phyloP scores from a whole-genome alignment of 2,329 filamentous ascomycete species.

The Cladobotryum mycophilum region DNA sequence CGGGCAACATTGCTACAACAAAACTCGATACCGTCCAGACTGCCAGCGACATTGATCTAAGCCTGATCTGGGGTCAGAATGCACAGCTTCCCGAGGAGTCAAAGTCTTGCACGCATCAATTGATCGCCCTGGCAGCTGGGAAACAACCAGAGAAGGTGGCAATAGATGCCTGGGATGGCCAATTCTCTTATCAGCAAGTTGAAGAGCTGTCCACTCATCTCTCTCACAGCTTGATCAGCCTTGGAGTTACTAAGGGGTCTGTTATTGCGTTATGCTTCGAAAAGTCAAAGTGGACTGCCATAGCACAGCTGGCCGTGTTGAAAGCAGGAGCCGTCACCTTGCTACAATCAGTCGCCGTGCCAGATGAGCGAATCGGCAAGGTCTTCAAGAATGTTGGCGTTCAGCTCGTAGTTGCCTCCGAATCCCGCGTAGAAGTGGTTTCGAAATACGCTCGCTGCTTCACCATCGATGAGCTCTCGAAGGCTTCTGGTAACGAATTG shows the following conservation, averaged over 20 bases:
- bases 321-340: constrained; percentile 5
- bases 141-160: not conserved
- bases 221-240: not conserved
- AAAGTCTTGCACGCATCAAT: not conserved
- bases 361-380: not conserved
- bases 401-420: constrained; percentile 2
- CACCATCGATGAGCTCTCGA: not conserved
- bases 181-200: constrained; percentile 2
- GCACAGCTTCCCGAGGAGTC: not conserved
- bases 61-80: constrained; percentile 1
- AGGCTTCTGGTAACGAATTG: not conserved
- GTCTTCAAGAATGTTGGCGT: constrained; percentile 2
- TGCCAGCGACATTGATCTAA: not conserved
- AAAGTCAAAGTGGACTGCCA: constrained; percentile 4
- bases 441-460: not conserved
- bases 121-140: not conserved
- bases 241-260: constrained; percentile 1
- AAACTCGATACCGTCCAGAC: constrained; percentile 1
- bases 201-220: constrained; percentile 3
- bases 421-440: not conserved
- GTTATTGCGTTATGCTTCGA: constrained; percentile 7
- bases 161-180: constrained; percentile 7
- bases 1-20: not conserved
- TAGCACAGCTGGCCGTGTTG: constrained; percentile 2
- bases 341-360: constrained; percentile 2